Percentiles rank a stretch among this genome's conserved stretches.
These are phyloP conservation scores for Termitomyces sp. DNA, from an alignment of 768 basidiomycete genomes.

Conservation along the genomic window DNA sequence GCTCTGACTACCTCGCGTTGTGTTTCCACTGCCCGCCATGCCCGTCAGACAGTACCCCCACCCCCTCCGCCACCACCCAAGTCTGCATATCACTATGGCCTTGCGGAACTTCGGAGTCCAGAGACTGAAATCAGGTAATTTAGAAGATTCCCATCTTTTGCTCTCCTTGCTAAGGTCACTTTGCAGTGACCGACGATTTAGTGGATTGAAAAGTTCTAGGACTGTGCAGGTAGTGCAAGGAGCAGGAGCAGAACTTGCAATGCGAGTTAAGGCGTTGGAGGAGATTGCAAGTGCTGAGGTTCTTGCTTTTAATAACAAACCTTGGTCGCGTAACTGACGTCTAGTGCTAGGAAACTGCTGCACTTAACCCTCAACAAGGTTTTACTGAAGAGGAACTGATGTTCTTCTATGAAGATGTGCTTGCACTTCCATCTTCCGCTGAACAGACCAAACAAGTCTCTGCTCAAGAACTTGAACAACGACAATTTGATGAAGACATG, in stretches of 20 bases:
- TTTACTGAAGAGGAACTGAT: constrained; percentile 40
- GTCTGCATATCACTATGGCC: constrained; percentile 1
- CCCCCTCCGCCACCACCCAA: constrained; percentile 4
- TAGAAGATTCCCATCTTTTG: neutral
- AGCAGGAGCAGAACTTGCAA: constrained; percentile 24
- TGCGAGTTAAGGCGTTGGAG: constrained; percentile 29
- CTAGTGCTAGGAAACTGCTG: constrained; percentile 20
- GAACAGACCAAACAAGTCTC: constrained; percentile 5
- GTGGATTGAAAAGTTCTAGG: constrained; percentile 3
- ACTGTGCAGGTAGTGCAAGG: constrained; percentile 10
- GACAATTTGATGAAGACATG: constrained; percentile 26
- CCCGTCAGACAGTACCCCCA: constrained; percentile 18
- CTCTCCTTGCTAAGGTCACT: neutral
- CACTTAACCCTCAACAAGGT: constrained; percentile 22
- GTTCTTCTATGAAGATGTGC: constrained; percentile 37
- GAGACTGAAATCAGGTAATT: neutral
- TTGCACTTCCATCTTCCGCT: constrained; percentile 22
- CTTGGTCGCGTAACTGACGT: neutral
- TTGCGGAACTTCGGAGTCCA: neutral
- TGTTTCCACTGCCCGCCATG: constrained; percentile 6
- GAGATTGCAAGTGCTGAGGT: constrained; percentile 28
- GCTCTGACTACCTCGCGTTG: constrained; percentile 6
- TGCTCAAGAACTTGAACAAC: constrained; percentile 10
- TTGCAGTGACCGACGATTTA: constrained; percentile 1
- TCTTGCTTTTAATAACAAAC: neutral